phyloP scores from a whole-genome alignment of 345 rosid species.

The Boechera stricta region DNA sequence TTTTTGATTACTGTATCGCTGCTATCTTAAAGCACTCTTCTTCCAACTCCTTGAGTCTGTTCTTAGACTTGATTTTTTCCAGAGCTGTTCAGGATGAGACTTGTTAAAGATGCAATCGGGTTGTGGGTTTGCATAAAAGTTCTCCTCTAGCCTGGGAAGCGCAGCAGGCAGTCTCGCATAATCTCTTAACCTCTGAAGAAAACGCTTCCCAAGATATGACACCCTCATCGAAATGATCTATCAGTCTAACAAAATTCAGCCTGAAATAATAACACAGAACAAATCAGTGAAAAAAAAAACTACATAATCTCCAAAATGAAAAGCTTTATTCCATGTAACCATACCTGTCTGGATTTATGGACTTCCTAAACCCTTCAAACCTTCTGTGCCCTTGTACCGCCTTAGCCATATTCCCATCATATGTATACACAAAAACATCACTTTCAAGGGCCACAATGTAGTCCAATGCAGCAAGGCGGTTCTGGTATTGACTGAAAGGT shows the following conservation, averaged over 20 bases:
- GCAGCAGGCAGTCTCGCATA: constrained; percentile 67
- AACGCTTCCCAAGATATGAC: constrained; percentile 72
- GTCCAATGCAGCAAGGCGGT: constrained; percentile 94
- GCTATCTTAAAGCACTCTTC: constrained; percentile 37
- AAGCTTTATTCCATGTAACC: background rate
- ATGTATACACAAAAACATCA: constrained; percentile 89
- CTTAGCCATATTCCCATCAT: constrained; percentile 98
- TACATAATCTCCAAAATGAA: background rate
- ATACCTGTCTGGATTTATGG: constrained; percentile 88
- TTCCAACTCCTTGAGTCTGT: constrained; percentile 32
- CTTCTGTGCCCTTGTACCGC: constrained; percentile 95
- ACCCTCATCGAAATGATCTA: constrained; percentile 76
- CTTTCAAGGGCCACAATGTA: constrained; percentile 90
- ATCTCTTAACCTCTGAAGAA: constrained; percentile 64
- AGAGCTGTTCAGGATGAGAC: constrained; percentile 41
- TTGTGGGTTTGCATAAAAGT: constrained; percentile 88
- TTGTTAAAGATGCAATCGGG: constrained; percentile 85
- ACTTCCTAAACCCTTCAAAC: constrained; percentile 84
- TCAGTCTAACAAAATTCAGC: constrained; percentile 65
- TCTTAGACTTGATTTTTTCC: constrained; percentile 33
- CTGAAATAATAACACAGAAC: constrained; percentile 52
- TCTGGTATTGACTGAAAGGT: constrained; percentile 74
- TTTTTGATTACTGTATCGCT: background rate
- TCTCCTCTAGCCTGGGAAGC: constrained; percentile 83
- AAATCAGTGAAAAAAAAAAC: constrained; percentile 27